These are phyloP conservation scores for Syzygium malaccense DNA, from an alignment of 441 rosid genomes.

Conservation along the genomic window DNA sequence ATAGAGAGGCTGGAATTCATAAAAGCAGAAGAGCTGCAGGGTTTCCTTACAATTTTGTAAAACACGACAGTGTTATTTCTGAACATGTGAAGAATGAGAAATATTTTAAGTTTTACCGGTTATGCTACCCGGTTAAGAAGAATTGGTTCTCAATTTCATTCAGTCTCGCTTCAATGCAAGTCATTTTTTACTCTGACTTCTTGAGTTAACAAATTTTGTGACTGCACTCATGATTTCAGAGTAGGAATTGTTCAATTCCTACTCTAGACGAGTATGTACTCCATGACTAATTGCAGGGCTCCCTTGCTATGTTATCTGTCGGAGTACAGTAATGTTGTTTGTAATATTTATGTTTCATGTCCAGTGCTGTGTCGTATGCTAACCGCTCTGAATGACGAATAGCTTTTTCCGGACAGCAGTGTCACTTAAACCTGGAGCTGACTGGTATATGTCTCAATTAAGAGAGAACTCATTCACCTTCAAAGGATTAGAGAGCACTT, in stretches of 20 bases:
- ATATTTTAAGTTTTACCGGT: no score
- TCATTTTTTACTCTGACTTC: no score
- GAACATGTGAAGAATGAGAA: no score
- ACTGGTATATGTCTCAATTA: not conserved
- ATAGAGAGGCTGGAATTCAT: no score
- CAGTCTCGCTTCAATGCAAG: no score
- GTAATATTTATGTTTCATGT: no score
- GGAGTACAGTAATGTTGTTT: not conserved
- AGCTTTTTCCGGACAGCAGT: not conserved
- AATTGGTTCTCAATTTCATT: no score
- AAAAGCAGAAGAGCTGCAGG: no score
- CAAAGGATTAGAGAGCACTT: not conserved
- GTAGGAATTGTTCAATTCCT: not conserved
- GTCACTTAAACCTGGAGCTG: not conserved
- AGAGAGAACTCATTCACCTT: not conserved
- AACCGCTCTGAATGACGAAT: fast-evolving
- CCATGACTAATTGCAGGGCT: not conserved
- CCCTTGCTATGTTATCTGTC: not conserved
- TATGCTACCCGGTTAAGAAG: no score
- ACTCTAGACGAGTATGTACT: not conserved
- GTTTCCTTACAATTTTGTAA: no score
- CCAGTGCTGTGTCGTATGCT: not conserved
- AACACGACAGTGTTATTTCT: no score
- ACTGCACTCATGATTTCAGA: not conserved
- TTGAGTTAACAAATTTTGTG: not conserved